phyloP scores from a whole-genome alignment of 1,284 basidiomycete genomes.

The Somion occarium region DNA sequence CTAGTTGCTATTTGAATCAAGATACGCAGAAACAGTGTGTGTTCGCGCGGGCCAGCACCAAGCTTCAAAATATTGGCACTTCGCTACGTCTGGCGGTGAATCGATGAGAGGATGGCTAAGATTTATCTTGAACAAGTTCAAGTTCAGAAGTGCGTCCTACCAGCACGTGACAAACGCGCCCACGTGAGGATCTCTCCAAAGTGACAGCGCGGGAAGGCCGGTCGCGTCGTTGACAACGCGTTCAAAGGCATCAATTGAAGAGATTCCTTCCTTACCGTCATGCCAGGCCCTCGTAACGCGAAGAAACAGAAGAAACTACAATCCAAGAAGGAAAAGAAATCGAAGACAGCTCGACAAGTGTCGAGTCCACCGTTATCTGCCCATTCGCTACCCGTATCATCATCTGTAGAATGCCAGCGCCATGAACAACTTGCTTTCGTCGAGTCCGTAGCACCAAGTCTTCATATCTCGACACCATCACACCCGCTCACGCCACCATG shows the following conservation, averaged over 20 bases:
- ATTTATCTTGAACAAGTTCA: neutral
- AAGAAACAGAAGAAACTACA: slow-evolving; percentile 36
- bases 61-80: too few relatives aligned
- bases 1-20: too few relatives aligned
- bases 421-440: neutral
- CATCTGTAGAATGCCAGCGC: too few relatives aligned
- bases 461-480: neutral
- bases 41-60: too few relatives aligned
- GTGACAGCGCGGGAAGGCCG: too few relatives aligned
- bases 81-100: too few relatives aligned
- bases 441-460: neutral
- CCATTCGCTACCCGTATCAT: neutral
- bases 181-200: too few relatives aligned
- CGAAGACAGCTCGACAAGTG: slow-evolving; percentile 7
- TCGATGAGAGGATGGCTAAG: neutral
- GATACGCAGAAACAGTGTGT: too few relatives aligned
- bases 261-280: slow-evolving; percentile 12
- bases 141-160: neutral
- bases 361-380: neutral
- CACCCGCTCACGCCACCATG: neutral
- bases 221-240: too few relatives aligned
- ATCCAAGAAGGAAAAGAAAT: slow-evolving; percentile 28
- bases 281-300: slow-evolving; percentile 45
- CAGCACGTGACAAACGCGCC: too few relatives aligned
- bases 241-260: neutral